A percentile compares a stretch with the other conserved stretches of the same genome.
Conservation (phyloP, 1,284 basidiomycete species). For the Rhodotorula sp. region DNA sequence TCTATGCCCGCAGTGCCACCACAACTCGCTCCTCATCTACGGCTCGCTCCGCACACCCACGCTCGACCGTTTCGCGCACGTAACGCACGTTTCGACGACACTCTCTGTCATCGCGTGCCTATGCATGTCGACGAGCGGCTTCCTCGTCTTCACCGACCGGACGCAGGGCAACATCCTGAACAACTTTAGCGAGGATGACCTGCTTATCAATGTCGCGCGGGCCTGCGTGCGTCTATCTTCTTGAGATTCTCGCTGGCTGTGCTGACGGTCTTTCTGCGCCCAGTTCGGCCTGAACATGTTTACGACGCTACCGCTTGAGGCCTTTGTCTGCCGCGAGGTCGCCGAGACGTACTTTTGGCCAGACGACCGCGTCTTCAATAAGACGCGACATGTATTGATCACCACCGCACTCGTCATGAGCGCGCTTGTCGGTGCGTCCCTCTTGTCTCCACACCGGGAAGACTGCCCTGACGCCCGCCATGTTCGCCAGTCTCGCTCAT, state of each 20-base stretch:
- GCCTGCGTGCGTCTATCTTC: constrained; percentile 27
- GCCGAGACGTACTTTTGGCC: constrained; percentile 92
- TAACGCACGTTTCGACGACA: constrained; percentile 87
- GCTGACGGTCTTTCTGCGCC: not conserved
- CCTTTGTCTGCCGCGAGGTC: constrained; percentile 93
- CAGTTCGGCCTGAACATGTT: constrained; percentile 96
- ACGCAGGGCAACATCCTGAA: constrained; percentile 80
- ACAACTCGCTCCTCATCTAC: constrained; percentile 73
- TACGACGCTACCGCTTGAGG: constrained; percentile 87
- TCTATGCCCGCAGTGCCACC: constrained; percentile 32
- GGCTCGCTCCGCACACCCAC: constrained; percentile 90
- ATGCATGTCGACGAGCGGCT: constrained; percentile 86
- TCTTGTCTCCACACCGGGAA: not conserved
- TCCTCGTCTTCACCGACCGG: constrained; percentile 82
- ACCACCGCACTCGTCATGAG: constrained; percentile 81
- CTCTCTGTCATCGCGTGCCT: constrained; percentile 78
- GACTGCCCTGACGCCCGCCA: not conserved
- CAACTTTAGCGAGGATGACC: constrained; percentile 73
- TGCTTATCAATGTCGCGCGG: constrained; percentile 45
- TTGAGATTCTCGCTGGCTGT: rapidly evolving
- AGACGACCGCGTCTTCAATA: constrained; percentile 69
- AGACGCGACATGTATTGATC: constrained; percentile 84
- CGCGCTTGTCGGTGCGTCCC: constrained; percentile 73
- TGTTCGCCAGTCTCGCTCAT: constrained; percentile 71
- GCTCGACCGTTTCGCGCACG: constrained; percentile 86